phyloP scores from a whole-genome alignment of 345 rosid species.

The Crucihimalaya himalaica region DNA sequence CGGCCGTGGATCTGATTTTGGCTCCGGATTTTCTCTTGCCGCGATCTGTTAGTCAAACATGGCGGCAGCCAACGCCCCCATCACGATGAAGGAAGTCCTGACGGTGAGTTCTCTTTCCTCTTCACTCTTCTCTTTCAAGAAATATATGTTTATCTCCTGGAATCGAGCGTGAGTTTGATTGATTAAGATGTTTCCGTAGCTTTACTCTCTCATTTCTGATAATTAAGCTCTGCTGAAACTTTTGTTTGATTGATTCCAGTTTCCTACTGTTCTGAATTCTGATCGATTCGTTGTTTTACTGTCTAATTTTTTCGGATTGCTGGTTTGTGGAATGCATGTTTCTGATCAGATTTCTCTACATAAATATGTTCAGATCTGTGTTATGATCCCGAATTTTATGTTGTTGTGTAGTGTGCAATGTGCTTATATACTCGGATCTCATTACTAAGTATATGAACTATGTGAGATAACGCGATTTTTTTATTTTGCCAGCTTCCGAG shows the following conservation, averaged over 20 bases:
- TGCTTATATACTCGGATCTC: constrained; percentile 24
- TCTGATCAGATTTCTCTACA: constrained; percentile 18
- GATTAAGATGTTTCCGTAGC: constrained; percentile 11
- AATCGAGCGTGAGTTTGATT: constrained; percentile 17
- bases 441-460: constrained; percentile 11
- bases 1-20: constrained; percentile 45
- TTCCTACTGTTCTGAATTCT: constrained; percentile 7
- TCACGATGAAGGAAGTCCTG: constrained; percentile 89
- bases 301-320: not conserved
- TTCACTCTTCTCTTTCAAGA: not conserved
- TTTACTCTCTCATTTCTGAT: constrained; percentile 17
- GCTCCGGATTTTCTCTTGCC: constrained; percentile 24
- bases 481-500: constrained; percentile 61
- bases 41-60: constrained; percentile 58
- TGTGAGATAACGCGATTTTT: constrained; percentile 22
- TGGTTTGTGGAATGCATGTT: constrained; percentile 24
- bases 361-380: constrained; percentile 37
- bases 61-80: constrained; percentile 94
- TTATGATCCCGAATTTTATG: not conserved
- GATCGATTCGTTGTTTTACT: constrained; percentile 25
- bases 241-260: constrained; percentile 15
- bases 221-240: not conserved
- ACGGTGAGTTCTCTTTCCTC: constrained; percentile 55
- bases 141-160: constrained; percentile 4
- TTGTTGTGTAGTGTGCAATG: constrained; percentile 21